Percentiles rank a stretch among this genome's conserved stretches.
phyloP scores from a whole-genome alignment of 768 basidiomycete genomes.

The Podaxis sp. region DNA sequence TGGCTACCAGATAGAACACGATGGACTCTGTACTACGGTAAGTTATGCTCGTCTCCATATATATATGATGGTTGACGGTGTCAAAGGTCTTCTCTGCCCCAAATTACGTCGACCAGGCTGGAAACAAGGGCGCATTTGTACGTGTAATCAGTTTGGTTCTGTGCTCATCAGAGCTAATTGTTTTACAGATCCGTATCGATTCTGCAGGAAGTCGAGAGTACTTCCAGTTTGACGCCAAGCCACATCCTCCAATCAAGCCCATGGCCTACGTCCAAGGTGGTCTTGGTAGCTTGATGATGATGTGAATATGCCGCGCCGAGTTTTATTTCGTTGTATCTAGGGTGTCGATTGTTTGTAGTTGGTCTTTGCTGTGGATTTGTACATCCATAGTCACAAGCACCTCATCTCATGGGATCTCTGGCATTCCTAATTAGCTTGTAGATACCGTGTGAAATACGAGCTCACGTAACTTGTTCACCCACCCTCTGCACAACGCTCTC shows the following conservation, averaged over 20 bases:
- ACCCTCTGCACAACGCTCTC: neutral
- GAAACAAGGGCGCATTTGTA: conserved; percentile 92
- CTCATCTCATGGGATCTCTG: neutral
- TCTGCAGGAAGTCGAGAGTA: conserved; percentile 71
- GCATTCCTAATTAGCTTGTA: neutral
- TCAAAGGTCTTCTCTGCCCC: conserved; percentile 88
- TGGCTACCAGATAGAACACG: conserved; percentile 94
- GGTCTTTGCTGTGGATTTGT: conserved; percentile 1
- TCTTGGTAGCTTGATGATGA: conserved; percentile 67
- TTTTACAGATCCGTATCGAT: conserved; percentile 76
- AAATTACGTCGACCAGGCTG: conserved; percentile 90
- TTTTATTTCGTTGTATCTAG: neutral
- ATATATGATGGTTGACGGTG: conserved; percentile 9
- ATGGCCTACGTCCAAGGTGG: conserved; percentile 86
- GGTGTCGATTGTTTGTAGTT: neutral
- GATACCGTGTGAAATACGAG: conserved; percentile 12
- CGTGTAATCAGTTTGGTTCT: conserved; percentile 26
- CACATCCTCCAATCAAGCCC: conserved; percentile 88
- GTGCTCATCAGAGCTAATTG: conserved; percentile 2
- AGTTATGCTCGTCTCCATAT: conserved; percentile 17
- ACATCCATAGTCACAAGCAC: neutral
- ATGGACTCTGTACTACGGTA: conserved; percentile 92
- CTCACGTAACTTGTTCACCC: neutral
- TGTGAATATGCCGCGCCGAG: conserved; percentile 23
- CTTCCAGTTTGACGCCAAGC: conserved; percentile 79